Percentiles rank a stretch among this genome's conserved stretches.
phyloP scores from a whole-genome alignment of 2,329 filamentous ascomycete genomes.

The Balansia obtecta region DNA sequence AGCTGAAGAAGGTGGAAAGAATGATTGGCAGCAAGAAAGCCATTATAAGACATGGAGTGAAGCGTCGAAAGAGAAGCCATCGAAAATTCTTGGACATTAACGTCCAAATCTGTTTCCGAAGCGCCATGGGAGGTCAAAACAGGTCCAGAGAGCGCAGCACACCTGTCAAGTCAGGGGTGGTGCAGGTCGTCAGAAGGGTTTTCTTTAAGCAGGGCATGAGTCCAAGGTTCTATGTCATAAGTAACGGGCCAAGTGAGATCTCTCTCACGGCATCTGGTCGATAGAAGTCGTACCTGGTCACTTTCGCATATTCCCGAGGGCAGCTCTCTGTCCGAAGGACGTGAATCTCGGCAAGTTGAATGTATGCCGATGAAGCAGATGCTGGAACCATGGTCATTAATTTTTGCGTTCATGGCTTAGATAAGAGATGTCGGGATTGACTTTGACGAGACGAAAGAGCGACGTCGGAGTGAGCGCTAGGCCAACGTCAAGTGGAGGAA shows the following conservation, averaged over 20 bases:
- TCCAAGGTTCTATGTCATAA: not conserved
- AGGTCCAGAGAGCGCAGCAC: not conserved
- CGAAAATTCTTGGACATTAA: slow-evolving; percentile 50
- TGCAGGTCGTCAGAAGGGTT: not conserved
- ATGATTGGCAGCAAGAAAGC: slow-evolving; percentile 47
- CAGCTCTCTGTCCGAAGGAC: too few relatives aligned
- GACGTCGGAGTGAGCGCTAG: not conserved
- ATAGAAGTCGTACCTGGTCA: too few relatives aligned
- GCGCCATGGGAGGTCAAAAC: slow-evolving; percentile 27
- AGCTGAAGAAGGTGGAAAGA: slow-evolving; percentile 49
- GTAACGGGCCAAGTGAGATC: not conserved
- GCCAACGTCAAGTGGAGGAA: not conserved
- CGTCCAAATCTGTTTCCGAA: slow-evolving; percentile 47
- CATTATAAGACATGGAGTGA: slow-evolving; percentile 37
- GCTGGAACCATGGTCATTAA: not conserved
- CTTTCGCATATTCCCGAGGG: too few relatives aligned
- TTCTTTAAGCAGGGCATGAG: not conserved
- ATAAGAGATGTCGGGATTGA: too few relatives aligned
- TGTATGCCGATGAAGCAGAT: not conserved
- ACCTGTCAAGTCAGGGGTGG: not conserved
- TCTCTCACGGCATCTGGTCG: not conserved
- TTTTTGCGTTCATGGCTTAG: too few relatives aligned
- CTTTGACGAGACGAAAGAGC: not conserved
- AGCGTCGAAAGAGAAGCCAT: slow-evolving; percentile 43
- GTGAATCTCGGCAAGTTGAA: too few relatives aligned